Evolutionary conservation across 352 stramenopile species (phyloP), one percentile per base, ranked within the genome.

Genomic region (Elongisporangium undulatum): DNA sequence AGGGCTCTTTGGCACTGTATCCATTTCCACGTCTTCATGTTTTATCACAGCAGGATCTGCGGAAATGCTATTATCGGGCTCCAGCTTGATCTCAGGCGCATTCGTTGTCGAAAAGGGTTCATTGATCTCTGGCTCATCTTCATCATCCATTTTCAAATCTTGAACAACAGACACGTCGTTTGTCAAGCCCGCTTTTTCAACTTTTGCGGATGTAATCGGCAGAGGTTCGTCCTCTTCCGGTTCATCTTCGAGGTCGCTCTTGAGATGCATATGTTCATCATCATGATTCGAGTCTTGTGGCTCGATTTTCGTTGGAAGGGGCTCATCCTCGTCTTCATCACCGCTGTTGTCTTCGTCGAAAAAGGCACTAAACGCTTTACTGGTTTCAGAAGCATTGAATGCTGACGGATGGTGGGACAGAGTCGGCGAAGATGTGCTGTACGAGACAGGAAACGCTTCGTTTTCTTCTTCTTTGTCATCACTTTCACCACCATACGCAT

Each of bases 381-480:
- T 84, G 29, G 80, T 90, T 20, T 80, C 80, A 54, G 74, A 67
- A 0, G 72, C 73, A 55, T 87, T 87, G 61, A 89, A 94, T 8
- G 55, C 55, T 2, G 68, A 53, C 1, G 64, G 38, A 8, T 68
- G 49, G 39, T 71, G 62, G 8, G 68, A 52, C 56, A 68, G 75
- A 55, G 59, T 64, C n/a, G 63, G 56, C 5, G 71, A 66, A n/a
- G 67, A 55, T 2, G 56, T 56, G 2, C 68, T 69, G 59, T 82
- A 90, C 8, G 77, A 75, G 29, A 59, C 60, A 41, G 83, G 83
- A 56, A 93, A 91, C 21, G 75, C 81, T 66, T 93, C 83, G 34
- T 93, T 81, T 72, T 92, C 80, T 63, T 90, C 81, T n/a, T 83
- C 75, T 45, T 75, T 75, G 55, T 80, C 77, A 59, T 84, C 70